Evolutionary conservation across 1,284 basidiomycete genomes (phyloP).

Genomic region (Marasmius sp.): DNA sequence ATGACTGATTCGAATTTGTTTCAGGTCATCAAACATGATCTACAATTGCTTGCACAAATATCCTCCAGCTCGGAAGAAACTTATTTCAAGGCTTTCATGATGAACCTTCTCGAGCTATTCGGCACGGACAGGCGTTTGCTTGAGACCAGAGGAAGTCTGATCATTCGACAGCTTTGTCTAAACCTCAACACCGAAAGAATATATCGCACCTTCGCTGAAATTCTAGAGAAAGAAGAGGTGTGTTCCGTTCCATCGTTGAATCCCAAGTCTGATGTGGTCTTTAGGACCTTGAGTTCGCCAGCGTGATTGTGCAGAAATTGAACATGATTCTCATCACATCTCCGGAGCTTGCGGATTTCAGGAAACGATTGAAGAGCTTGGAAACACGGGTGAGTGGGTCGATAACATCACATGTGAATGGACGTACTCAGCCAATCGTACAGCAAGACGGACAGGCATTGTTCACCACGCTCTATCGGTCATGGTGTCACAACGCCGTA

Average conservation of each 20-base stretch:
- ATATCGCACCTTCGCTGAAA: conserved; percentile 94
- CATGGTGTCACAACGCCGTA: conserved; percentile 99
- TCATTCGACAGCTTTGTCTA: conserved; percentile 93
- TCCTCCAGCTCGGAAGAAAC: conserved; percentile 91
- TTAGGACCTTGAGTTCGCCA: conserved; percentile 94
- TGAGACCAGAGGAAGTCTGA: conserved; percentile 92
- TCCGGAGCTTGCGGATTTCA: conserved; percentile 92
- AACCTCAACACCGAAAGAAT: conserved; percentile 96
- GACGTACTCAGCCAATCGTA: conserved; percentile 2
- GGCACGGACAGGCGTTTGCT: conserved; percentile 91
- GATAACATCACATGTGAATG: conserved; percentile 7
- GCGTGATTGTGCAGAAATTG: conserved; percentile 95
- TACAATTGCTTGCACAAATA: conserved; percentile 96
- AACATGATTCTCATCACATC: conserved; percentile 97
- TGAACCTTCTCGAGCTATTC: conserved; percentile 91
- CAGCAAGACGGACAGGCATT: conserved; percentile 92
- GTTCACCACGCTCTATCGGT: conserved; percentile 91
- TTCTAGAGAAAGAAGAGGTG: conserved; percentile 96
- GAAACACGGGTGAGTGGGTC: conserved; percentile 79
- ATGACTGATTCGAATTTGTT: conserved; percentile 1
- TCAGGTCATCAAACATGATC: conserved; percentile 92
- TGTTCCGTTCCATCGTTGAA: conserved; percentile 20
- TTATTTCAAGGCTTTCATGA: conserved; percentile 96
- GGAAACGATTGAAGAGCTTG: conserved; percentile 88
- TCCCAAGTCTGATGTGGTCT: neutral